These are phyloP conservation scores for Russula vinacea DNA, from an alignment of 768 basidiomycete species.

Conservation along the genomic window DNA sequence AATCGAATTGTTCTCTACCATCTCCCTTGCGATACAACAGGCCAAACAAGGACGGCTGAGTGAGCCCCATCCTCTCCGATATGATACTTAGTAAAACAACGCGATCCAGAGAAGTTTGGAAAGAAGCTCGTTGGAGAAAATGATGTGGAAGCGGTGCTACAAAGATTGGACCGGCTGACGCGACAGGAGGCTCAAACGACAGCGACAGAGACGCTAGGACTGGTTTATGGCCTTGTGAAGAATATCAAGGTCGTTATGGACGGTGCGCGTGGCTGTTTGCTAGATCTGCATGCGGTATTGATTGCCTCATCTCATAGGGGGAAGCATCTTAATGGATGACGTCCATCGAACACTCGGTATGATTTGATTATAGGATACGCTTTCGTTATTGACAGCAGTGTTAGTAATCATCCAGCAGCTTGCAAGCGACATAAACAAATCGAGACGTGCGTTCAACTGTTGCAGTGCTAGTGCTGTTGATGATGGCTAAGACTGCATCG, in stretches of 20 bases:
- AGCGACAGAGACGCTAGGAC: background rate
- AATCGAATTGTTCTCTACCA: too few species aligned
- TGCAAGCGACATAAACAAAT: background rate
- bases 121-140: background rate
- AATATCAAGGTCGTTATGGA: conserved; percentile 1
- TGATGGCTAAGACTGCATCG: background rate
- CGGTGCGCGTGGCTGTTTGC: background rate
- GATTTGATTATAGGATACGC: background rate
- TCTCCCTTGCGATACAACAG: too few species aligned
- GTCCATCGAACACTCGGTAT: background rate
- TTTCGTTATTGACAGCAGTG: background rate
- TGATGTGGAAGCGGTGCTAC: background rate
- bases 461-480: too few species aligned
- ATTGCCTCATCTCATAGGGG: too few species aligned
- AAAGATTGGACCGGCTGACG: conserved; percentile 6
- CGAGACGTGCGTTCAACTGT: background rate
- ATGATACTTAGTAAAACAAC: too few species aligned
- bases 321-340: background rate
- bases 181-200: background rate
- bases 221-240: background rate
- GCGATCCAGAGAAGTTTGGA: background rate
- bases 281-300: too few species aligned
- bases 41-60: too few species aligned
- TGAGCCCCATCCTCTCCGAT: too few species aligned
- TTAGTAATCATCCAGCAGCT: background rate